Base-by-base conservation (phyloP, 768 basidiomycete genomes). In the Tylopilus sp. region DNA sequence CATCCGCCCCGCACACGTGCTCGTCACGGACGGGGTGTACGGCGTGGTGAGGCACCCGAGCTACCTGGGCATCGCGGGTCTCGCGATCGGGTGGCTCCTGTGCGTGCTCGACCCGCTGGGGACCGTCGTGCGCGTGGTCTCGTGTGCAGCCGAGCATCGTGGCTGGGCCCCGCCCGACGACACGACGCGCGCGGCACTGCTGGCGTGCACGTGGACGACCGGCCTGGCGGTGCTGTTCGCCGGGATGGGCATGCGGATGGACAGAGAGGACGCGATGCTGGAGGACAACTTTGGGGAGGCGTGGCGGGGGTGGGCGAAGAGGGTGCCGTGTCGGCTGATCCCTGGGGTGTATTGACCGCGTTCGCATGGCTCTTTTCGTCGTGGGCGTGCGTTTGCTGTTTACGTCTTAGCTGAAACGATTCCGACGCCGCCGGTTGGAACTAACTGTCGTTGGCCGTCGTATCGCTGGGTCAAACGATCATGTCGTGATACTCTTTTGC, bases 41-140 rank as follows among this genome's bases (percentile, higher is more conserved):
- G 9, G 55, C 11, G 13, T 63, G 47, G 64, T 72, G 4, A 63
- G 71, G 1, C 71, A 72, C 53, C 71, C 71, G 6, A 62, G 62
- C 19, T 71, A 72, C 37, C 59, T 58, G 1, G 69, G 50, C 3
- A 7, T 1, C 0, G 0, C 47, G 0, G 17, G 4, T 8, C 17
- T 56, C n/a, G 17, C 12, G 7, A 0, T 53, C 0, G 65, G 66
- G 0, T 33, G 36, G 31, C 0, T 53, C 0, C 9, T 61, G 2
- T 57, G 52, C 14, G 10, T 53, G 11, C 26, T 63, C 17, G 57
- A 58, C 22, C 47, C n/a, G 6, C 25, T 24, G 3, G 48, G 54
- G 3, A 54, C 48, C 33, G 8, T 56, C 38, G 46, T 58, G 22
- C 12, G 25, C 3, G 45, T 38, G 17, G 47, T 48, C 19, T 40